Evolutionary conservation across 345 rosid genomes (phyloP), one percentile per base, ranked within the genome.

Genomic region (Aquilaria yunnanensis): DNA sequence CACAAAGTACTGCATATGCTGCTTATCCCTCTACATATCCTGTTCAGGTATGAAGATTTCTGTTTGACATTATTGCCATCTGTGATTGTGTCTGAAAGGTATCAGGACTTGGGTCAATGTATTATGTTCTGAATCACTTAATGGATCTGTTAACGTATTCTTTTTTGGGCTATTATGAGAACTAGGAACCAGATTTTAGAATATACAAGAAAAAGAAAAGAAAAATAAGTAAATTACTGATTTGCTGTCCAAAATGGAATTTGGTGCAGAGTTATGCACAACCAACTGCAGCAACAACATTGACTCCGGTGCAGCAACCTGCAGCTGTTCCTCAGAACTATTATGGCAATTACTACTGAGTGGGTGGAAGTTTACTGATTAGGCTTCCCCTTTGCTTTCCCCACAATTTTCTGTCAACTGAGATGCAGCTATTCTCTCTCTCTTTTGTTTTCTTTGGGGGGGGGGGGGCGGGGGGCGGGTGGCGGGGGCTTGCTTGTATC

Each of bases 1-100:
- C 96, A 50, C 99, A 78, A 64, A 71, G 72, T 55, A 78, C 86
- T 61, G 74, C 83, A 3, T 95, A 91, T 78, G 89, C 83, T 46
- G 82, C 90, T 68, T 95, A 91, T 78, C 96, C 96, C 57, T 62
- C 89, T 11, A 74, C 87, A 4, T 89, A 86, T 79, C 84, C 96
- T 61, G 80, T 72, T 54, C 99, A 91, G 97, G 99, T 88, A 74
- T 47, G n/a, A 51, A 57, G 45, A 13, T 37, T 53, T 14, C 41
- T 12, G 34, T 32, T 33, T 37, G 14, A 6, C 9, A 41, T 37
- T 9, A 6, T 37, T 10, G 47, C 31, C 14, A 34, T 31, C 14
- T 47, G 12, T 14, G 23, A 49, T 16, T 51, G 12, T 11, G 23
- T 49, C 7, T 34, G 23, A 37, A 34, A 31, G 2, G 6, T 1